These are phyloP conservation scores for Lachnellula occidentalis DNA, from an alignment of 2,329 filamentous ascomycete species.

Conservation along the genomic window DNA sequence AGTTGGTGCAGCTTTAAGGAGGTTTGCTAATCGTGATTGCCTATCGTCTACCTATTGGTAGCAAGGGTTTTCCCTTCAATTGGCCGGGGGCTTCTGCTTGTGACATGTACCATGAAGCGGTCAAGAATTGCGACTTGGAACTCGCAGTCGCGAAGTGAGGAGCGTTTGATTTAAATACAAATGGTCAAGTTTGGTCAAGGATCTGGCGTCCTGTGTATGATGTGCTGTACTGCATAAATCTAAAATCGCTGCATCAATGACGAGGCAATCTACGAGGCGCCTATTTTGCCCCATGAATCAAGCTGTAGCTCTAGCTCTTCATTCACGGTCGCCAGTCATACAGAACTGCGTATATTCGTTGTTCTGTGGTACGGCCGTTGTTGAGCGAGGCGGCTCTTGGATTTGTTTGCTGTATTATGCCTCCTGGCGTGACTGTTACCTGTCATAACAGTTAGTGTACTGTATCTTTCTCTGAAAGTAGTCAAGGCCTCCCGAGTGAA, in stretches of 20 bases:
- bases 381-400: constrained; percentile 15
- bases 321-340: constrained; percentile 9
- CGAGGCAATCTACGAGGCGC: constrained; percentile 6
- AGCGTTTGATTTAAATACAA: constrained; percentile 19
- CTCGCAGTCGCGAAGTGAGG: constrained; percentile 7
- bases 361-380: constrained; percentile 18
- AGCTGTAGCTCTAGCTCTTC: neutral
- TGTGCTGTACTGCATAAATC: constrained; percentile 15
- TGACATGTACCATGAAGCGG: constrained; percentile 11
- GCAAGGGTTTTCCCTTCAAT: constrained; percentile 1
- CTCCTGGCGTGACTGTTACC: constrained; percentile 15
- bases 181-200: constrained; percentile 3
- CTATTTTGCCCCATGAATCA: constrained; percentile 4
- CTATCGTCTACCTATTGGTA: neutral
- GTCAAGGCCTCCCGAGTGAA: constrained; percentile 14
- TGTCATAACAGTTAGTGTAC: constrained; percentile 20
- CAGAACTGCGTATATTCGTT: constrained; percentile 22
- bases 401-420: constrained; percentile 25
- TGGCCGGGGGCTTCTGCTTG: constrained; percentile 7
- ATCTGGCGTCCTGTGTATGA: constrained; percentile 8
- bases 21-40: constrained; percentile 20
- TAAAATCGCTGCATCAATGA: constrained; percentile 11
- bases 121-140: constrained; percentile 8
- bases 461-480: constrained; percentile 18
- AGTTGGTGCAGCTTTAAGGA: constrained; percentile 7